phyloP scores from a whole-genome alignment of 495 filamentous ascomycete genomes.

The Acidiella bohemica region DNA sequence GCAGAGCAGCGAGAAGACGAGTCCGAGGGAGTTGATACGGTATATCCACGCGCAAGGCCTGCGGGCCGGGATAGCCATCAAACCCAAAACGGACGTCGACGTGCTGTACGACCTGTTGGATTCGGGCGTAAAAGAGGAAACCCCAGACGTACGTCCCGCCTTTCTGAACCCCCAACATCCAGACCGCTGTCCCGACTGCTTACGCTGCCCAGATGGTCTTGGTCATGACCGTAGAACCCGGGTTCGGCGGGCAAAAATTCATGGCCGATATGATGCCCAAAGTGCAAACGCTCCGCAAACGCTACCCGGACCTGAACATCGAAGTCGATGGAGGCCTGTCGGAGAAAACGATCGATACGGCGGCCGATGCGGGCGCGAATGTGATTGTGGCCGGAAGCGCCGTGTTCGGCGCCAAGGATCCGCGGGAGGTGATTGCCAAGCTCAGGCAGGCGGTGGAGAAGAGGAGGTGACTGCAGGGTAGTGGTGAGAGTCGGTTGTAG shows the following conservation, averaged over 20 bases:
- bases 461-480: conserved; percentile 15
- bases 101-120: conserved; percentile 86
- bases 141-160: conserved; percentile 64
- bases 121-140: conserved; percentile 51
- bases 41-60: conserved; percentile 82
- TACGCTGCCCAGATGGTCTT: conserved; percentile 70
- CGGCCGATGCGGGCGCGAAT: conserved; percentile 90
- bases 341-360: conserved; percentile 78
- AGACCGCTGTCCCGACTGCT: too few species aligned
- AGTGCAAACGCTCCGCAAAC: conserved; percentile 64
- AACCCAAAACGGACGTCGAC: conserved; percentile 78
- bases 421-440: conserved; percentile 66
- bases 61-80: conserved; percentile 89
- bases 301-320: conserved; percentile 86
- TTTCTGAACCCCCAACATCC: not conserved
- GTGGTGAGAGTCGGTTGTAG: too few species aligned
- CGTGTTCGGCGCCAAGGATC: conserved; percentile 84
- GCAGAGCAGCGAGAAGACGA: conserved; percentile 51
- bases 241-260: conserved; percentile 97
- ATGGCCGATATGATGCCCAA: conserved; percentile 93
- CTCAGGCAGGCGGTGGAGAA: conserved; percentile 64
- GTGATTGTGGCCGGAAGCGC: conserved; percentile 98
- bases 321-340: conserved; percentile 92
- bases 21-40: conserved; percentile 68
- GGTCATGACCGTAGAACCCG: conserved; percentile 95